Base-by-base conservation (phyloP, 2,329 filamentous ascomycete genomes). In the Sclerotiophoma versabilis region DNA sequence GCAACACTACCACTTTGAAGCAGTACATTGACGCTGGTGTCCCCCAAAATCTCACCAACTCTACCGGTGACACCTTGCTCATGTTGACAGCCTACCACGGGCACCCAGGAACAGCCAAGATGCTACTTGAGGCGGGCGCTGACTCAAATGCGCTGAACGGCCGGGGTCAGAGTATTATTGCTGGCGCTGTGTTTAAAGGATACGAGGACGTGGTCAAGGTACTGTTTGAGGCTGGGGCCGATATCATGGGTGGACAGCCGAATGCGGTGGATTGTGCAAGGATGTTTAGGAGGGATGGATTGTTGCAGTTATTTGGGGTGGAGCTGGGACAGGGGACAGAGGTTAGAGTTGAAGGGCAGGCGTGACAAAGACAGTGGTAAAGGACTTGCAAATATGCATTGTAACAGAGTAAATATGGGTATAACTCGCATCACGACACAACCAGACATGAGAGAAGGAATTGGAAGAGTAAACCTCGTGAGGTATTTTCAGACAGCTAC, bases 11-110 rank as follows among this genome's bases (percentile, higher is more conserved):
- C 5, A 72, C 84, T 11, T 83, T 92, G n/a, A 69, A 80, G 34
- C 82, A 87, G 71, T 88, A 88, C 41, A 72, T 92, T 30, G 78
- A 81, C 1, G 85, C 84, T 2, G 88, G 89, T 1, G 76, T 91
- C 22, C 88, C 88, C 0, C 78, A 83, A 1, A 91, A 90, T 64
- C 78, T 91, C 72, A 90, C 87, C 19, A 91, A 91, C 64, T 83
- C 88, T 43, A 87, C 89, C 59, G 89, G 88, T 42, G 88, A 92
- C 69, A 89, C 84, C n/a, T 73, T 91, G 56, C 77, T 91, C 54
- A 92, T 92, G 89, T 81, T 92, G 1, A 85, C 88, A 0, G 82
- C 87, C 0, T 91, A 91, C 64, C 83, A 90, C 61, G 87, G 87
- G 10, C 85, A 90, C 49, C 79, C 81, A 1, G 78, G 82, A 0